A percentile compares a stretch with the other conserved stretches of the same genome.
phyloP scores from a whole-genome alignment of 2,329 filamentous ascomycete genomes.

The Drechslerella stenobrocha region DNA sequence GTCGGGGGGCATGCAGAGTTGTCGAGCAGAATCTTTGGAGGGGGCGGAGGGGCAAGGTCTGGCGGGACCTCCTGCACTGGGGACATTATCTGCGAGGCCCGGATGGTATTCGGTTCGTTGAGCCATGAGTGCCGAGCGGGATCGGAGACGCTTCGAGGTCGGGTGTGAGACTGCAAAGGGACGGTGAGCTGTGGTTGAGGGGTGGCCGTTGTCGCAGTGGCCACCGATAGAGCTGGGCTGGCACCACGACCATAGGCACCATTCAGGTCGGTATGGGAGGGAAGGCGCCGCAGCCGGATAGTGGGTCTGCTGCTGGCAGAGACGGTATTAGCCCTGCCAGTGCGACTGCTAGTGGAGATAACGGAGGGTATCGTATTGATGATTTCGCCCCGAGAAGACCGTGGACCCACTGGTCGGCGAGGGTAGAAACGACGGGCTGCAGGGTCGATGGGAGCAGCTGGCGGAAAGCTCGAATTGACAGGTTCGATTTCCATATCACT shows the following conservation, averaged over 20 bases:
- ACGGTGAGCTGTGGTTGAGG: constrained; percentile 16
- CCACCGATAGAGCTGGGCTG: not conserved
- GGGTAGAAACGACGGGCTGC: constrained; percentile 28
- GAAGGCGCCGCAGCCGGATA: constrained; percentile 42
- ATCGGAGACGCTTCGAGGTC: constrained; percentile 31
- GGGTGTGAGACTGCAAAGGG: constrained; percentile 18
- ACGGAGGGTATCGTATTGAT: constrained; percentile 36
- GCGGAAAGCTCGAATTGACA: not conserved
- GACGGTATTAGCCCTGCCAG: constrained; percentile 25
- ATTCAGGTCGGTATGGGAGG: constrained; percentile 37
- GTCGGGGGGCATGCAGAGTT: constrained; percentile 14
- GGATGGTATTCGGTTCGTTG: constrained; percentile 20
- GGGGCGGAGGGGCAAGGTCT: constrained; percentile 23
- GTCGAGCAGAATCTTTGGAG: constrained; percentile 37
- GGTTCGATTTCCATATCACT: constrained; percentile 26
- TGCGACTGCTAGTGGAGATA: constrained; percentile 23
- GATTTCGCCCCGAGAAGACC: constrained; percentile 17
- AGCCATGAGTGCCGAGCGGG: constrained; percentile 46
- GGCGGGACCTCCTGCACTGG: constrained; percentile 37
- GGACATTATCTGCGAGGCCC: constrained; percentile 42
- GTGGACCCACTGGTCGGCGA: constrained; percentile 25
- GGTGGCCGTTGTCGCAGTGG: constrained; percentile 1
- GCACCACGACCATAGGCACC: constrained; percentile 25
- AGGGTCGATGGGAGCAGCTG: not conserved
- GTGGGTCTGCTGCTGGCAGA: constrained; percentile 36